Conservation (phyloP, 495 filamentous ascomycete genomes). For the Evansstolkia leycettana region DNA sequence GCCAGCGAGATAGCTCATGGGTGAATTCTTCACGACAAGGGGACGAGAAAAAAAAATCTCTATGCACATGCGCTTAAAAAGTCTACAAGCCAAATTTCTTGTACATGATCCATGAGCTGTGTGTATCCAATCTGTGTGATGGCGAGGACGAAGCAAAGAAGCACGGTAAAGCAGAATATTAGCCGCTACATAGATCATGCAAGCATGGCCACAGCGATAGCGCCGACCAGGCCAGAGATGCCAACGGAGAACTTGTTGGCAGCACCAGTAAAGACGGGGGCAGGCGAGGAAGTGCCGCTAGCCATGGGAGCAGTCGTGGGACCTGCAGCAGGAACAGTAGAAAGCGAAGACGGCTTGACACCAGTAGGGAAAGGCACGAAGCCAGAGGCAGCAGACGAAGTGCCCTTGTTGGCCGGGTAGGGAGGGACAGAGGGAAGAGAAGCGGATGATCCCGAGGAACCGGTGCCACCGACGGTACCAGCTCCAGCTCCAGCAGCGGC, state of each 20-base stretch:
- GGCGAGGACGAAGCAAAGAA: background rate
- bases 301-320: background rate
- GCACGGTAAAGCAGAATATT: background rate
- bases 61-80: background rate
- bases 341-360: background rate
- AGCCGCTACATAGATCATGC: constrained; percentile 3
- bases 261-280: constrained; percentile 18
- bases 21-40: too few species aligned
- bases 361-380: background rate
- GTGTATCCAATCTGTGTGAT: too few species aligned
- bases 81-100: background rate
- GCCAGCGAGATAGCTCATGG: too few species aligned
- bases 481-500: constrained; percentile 1
- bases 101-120: too few species aligned
- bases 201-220: constrained; percentile 10
- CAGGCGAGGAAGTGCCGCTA: constrained; percentile 2
- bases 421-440: background rate
- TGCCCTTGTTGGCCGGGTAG: constrained; percentile 1
- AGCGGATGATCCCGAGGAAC: background rate
- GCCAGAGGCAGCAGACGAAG: constrained; percentile 6
- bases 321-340: background rate
- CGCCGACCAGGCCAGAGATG: constrained; percentile 8
- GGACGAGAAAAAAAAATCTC: too few species aligned
- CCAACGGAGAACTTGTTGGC: constrained; percentile 14
- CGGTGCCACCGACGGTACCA: background rate